Percentiles rank a stretch among this genome's conserved stretches.
These are phyloP conservation scores for Teratosphaeriaceae sp. DNA, from an alignment of 2,329 filamentous ascomycete species.

Conservation along the genomic window DNA sequence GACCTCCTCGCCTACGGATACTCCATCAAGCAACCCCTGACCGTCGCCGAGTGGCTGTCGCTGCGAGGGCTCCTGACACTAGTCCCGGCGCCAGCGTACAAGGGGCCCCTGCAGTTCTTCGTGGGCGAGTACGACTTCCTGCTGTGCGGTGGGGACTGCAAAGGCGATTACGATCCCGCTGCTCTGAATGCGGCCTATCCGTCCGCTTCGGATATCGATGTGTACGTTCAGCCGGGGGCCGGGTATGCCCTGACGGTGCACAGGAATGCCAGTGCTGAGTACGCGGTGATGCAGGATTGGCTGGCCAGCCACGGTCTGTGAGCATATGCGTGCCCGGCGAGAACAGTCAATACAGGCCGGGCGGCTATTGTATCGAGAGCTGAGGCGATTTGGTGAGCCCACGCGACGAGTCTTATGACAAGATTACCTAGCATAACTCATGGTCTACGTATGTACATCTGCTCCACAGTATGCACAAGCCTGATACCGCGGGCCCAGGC, in stretches of 20 bases:
- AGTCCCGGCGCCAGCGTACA: slow-evolving; percentile 20
- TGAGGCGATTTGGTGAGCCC: too few species aligned
- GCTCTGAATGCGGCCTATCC: slow-evolving; percentile 19
- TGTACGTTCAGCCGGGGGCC: slow-evolving; percentile 30
- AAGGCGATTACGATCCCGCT: slow-evolving; percentile 15
- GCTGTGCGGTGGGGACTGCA: slow-evolving; percentile 35
- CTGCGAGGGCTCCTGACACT: slow-evolving; percentile 12
- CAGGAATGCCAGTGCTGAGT: slow-evolving; percentile 28
- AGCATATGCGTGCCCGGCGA: background rate
- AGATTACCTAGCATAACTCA: too few species aligned
- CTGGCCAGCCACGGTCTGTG: slow-evolving; percentile 3
- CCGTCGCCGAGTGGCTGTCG: slow-evolving; percentile 24
- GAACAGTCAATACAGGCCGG: too few species aligned
- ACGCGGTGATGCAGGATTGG: slow-evolving; percentile 9
- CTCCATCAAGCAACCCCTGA: slow-evolving; percentile 29
- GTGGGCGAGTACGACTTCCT: slow-evolving; percentile 21
- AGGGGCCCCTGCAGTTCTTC: slow-evolving; percentile 30
- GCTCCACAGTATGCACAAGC: too few species aligned
- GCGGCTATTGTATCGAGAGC: too few species aligned
- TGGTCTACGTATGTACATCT: too few species aligned
- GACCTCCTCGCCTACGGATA: slow-evolving; percentile 27
- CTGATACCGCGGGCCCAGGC: too few species aligned
- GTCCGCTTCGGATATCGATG: slow-evolving; percentile 21
- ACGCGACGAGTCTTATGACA: too few species aligned
- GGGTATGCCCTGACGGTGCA: slow-evolving; percentile 32